Percentiles rank a stretch among this genome's conserved stretches.
phyloP scores from a whole-genome alignment of 352 stramenopile genomes.

The Globisporangium irregulare region DNA sequence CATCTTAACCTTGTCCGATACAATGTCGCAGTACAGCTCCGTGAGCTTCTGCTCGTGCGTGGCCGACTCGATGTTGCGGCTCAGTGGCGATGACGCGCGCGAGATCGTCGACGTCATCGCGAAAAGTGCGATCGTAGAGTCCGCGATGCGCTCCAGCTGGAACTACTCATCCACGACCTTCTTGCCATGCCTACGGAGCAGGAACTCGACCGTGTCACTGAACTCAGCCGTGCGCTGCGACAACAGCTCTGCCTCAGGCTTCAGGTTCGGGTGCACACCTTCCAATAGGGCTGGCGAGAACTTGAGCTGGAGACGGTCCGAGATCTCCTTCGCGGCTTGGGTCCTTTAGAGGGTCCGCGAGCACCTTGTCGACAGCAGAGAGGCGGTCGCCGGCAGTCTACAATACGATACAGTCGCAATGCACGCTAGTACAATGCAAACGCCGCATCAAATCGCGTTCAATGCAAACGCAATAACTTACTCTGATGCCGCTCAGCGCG shows the following conservation, averaged over 20 bases:
- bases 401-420: conserved; percentile 11
- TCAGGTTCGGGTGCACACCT: conserved; percentile 72
- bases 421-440: conserved; percentile 9
- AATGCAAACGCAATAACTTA: conserved; percentile 28
- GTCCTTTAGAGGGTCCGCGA: conserved; percentile 83
- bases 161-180: conserved; percentile 87
- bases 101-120: conserved; percentile 88
- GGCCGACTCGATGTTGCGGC: conserved; percentile 44
- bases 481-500: conserved; percentile 75
- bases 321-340: conserved; percentile 72
- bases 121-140: conserved; percentile 80
- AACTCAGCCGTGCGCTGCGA: conserved; percentile 75
- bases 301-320: conserved; percentile 79
- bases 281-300: conserved; percentile 67
- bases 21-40: conserved; percentile 76
- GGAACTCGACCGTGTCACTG: conserved; percentile 65
- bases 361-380: conserved; percentile 67
- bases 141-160: conserved; percentile 82
- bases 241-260: conserved; percentile 46
- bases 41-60: conserved; percentile 78
- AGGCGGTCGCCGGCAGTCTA: conserved; percentile 80
- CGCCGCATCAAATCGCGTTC: not conserved
- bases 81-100: conserved; percentile 66
- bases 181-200: conserved; percentile 87
- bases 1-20: conserved; percentile 60